phyloP scores from a whole-genome alignment of 306 rosid genomes.

The Fagus crenata region DNA sequence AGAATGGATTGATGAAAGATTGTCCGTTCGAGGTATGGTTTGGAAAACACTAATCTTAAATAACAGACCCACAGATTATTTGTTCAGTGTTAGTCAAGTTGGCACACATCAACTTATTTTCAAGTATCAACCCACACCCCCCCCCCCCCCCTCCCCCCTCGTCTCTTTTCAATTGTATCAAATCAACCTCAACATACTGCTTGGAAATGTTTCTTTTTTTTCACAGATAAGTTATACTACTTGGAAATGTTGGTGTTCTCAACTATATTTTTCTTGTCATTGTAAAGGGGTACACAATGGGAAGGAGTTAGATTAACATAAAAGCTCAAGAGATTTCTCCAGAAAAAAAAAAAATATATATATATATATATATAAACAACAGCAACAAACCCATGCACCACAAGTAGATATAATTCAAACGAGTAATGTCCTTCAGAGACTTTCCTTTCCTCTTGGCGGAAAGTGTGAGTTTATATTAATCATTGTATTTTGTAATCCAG shows the following conservation, averaged over 20 bases:
- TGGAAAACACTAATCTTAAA: constrained; percentile 4
- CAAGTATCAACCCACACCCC: neutral
- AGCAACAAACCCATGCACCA: neutral
- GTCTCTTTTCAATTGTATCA: neutral
- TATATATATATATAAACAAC: neutral
- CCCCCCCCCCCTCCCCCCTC: no score
- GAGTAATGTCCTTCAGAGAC: constrained; percentile 8
- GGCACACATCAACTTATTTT: neutral
- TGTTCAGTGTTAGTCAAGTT: constrained; percentile 10
- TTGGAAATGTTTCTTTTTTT: neutral
- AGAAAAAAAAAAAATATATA: neutral
- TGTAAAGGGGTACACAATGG: neutral
- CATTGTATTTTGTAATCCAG: constrained; percentile 1
- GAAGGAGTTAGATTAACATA: neutral
- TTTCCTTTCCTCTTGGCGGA: constrained; percentile 14
- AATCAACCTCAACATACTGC: neutral
- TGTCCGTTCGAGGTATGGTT: constrained; percentile 57
- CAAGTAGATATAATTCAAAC: neutral
- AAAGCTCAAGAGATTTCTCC: constrained; percentile 11
- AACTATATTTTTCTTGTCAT: neutral
- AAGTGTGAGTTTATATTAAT: neutral
- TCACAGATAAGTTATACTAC: no score
- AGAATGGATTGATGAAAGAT: constrained; percentile 48
- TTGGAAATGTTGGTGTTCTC: neutral
- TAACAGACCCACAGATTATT: constrained; percentile 4